Evolutionary conservation across 306 rosid genomes (phyloP).

Genomic region (Pyrus bretschneideri): DNA sequence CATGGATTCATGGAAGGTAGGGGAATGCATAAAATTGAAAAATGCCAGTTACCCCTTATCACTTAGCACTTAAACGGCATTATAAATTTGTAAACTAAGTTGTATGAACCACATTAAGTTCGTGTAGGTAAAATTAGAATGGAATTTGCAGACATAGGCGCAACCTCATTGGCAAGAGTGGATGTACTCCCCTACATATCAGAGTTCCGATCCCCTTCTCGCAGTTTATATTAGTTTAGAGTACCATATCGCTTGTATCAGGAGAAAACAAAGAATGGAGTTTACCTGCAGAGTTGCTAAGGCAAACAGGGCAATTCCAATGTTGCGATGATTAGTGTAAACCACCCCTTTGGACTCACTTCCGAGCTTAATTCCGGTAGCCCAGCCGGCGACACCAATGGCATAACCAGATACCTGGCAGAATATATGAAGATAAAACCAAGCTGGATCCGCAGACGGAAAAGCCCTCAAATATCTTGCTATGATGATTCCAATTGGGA

Average conservation of each 20-base stretch:
- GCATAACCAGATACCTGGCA: conserved; percentile 70
- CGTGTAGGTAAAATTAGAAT: not conserved
- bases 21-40: too few relatives aligned
- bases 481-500: conserved; percentile 66
- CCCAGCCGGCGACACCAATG: conserved; percentile 95
- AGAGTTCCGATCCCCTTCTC: not conserved
- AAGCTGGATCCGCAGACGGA: conserved; percentile 74
- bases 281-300: conserved; percentile 72
- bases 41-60: not conserved
- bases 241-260: not conserved
- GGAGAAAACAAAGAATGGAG: not conserved
- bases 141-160: not conserved
- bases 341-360: conserved; percentile 38
- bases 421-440: conserved; percentile 79
- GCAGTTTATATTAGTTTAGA: not conserved
- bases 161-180: not conserved
- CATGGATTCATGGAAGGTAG: too few relatives aligned
- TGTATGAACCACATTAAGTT: not conserved
- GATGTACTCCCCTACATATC: not conserved
- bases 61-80: not conserved
- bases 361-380: conserved; percentile 78
- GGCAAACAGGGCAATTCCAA: conserved; percentile 69
- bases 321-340: conserved; percentile 47
- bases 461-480: conserved; percentile 69
- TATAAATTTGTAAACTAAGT: not conserved